Evolutionary conservation across 2,329 filamentous ascomycete genomes (phyloP), one percentile per base, ranked within the genome.

Genomic region (Penicillium verrucosum): DNA sequence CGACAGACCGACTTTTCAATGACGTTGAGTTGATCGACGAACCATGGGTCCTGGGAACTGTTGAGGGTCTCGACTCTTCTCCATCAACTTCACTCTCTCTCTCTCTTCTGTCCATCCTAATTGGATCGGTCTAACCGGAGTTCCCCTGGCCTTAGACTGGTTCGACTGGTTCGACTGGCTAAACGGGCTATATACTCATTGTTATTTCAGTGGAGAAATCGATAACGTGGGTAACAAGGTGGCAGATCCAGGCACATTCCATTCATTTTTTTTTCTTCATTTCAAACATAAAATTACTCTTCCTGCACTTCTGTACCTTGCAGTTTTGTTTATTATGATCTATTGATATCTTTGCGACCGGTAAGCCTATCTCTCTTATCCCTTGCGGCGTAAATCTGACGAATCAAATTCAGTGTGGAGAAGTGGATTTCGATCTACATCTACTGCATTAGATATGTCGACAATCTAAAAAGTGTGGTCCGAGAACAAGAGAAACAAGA

Each of bases 361-460:
- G 41, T 32, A 38, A 37, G 27, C 25, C 42, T 32, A 40, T 38
- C 30, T 36, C 11, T 11, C 27, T 5, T 11, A 37, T 51, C 54
- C 54, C 54, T 56, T 56, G 54, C 48, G 40, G 42, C 12, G n/a
- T n/a, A 36, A 52, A 41, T 46, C 34, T 30, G 54, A 56, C 54
- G 34, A 56, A 52, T 56, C 54, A 52, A 25, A 11, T 52, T 16
- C 8, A 41, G 41, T 46, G 54, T 52, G 54, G 54, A 56, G 54
- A 56, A 56, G 54, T 56, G 48, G 54, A n/a, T 52, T 56, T 29
- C 1, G 54, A 56, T 52, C 47, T 51, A 51, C 41, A 18, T 18
- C 18, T 18, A 18, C 18, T 18, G 18, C 18, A 18, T 54, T 42
- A 43, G 64, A 66, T 60, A 66, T 63, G 62, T 66, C 64, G 63